Base-by-base conservation (phyloP, 208 protist genomes). In the Leishmania mexicana region DNA sequence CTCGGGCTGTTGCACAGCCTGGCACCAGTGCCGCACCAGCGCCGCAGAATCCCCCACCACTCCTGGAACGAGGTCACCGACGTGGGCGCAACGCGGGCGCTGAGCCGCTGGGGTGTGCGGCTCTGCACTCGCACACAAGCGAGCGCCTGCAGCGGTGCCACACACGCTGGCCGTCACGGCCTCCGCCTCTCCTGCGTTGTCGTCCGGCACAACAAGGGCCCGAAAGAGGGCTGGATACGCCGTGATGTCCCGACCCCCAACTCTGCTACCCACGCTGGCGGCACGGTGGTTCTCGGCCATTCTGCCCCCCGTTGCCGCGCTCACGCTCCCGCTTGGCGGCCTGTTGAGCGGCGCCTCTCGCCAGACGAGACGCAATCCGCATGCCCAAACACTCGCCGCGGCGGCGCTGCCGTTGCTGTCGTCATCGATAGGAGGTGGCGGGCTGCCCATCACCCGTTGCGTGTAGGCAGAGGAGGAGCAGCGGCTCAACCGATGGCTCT, bases 321-420 rank as follows among this genome's bases (percentile, higher is more conserved):
- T 35, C 28, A 13, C 24, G 45, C 24, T 53, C 70, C 11, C 70
- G 3, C 42, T 47, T 49, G 38, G 24, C 24, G 24, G 45, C 70
- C 24, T 13, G 70, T 74, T 28, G 28, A 53, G 42, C 70, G 70
- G 3, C 28, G 11, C n/a, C 40, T 35, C 42, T 21, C 24, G 70
- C 70, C 70, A 72, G 1, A 49, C 70, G 8, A 74, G 70, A 74
- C 45, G 70, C 70, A 74, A 15, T 54, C 42, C 70, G n/a, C 70
- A 74, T 74, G 42, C 21, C 70, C 45, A 47, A 31, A 54, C 28
- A 74, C 42, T 35, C 24, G 38, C 38, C 11, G 21, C 42, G 70
- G 40, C 21, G 17, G 42, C 11, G 45, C 24, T 21, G 3, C 45
- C 24, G 5, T 38, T 53, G 45, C 10, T 13, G 28, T 31, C 24